Conservation (phyloP, 352 stramenopile genomes). For the Globisporangium radiosum region DNA sequence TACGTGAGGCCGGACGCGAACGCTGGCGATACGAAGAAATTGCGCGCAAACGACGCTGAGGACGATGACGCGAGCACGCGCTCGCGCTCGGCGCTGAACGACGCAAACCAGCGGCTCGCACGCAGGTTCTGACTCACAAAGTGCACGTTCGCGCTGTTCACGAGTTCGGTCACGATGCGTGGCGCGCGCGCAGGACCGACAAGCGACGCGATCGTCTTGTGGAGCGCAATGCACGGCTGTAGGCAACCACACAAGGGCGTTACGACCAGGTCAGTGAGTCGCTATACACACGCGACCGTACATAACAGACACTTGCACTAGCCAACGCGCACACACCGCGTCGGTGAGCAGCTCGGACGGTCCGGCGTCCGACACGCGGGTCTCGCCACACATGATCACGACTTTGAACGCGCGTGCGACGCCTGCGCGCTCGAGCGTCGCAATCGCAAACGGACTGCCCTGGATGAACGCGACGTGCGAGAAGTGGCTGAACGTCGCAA, state of each 20-base stretch:
- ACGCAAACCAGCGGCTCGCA: conserved; percentile 59
- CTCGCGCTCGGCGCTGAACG: conserved; percentile 14
- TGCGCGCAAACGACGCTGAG: conserved; percentile 52
- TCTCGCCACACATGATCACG: conserved; percentile 66
- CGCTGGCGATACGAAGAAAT: conserved; percentile 75
- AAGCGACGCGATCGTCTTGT: conserved; percentile 73
- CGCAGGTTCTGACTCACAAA: conserved; percentile 77
- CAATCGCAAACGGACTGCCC: conserved; percentile 50
- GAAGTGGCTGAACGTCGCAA: conserved; percentile 63
- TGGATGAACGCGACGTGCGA: conserved; percentile 67
- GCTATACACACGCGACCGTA: not conserved
- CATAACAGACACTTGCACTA: not conserved
- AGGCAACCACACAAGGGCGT: not conserved
- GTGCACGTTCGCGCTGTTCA: conserved; percentile 77
- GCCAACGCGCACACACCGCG: conserved; percentile 25
- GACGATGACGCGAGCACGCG: conserved; percentile 38
- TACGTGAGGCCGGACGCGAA: conserved; percentile 82
- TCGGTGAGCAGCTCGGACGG: conserved; percentile 70
- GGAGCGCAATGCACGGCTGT: conserved; percentile 66
- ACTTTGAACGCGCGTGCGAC: conserved; percentile 60
- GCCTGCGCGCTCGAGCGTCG: conserved; percentile 53
- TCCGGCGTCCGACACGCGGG: conserved; percentile 41
- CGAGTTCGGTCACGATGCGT: conserved; percentile 70
- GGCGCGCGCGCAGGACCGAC: conserved; percentile 52
- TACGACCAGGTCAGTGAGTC: not conserved